phyloP scores from a whole-genome alignment of 2,329 filamentous ascomycete genomes.

The Rutstroemia sydowiana region DNA sequence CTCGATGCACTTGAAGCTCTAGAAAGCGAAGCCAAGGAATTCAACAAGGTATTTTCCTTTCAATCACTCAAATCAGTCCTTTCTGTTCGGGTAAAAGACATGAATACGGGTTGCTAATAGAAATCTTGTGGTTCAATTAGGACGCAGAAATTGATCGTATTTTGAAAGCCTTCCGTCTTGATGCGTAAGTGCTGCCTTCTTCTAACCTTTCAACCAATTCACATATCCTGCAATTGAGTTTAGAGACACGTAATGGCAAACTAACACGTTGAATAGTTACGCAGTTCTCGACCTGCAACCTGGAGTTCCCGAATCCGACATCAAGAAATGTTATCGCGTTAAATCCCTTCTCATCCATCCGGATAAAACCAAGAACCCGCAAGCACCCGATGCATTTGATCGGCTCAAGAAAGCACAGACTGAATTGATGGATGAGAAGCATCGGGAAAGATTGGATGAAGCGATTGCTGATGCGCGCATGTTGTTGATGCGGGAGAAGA shows the following conservation, averaged over 20 bases:
- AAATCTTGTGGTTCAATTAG: conserved; percentile 42
- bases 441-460: conserved; percentile 80
- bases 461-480: conserved; percentile 93
- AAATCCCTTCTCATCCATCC: conserved; percentile 99
- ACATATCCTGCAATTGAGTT: too few relatives aligned
- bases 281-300: conserved; percentile 93
- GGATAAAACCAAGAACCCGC: conserved; percentile 89
- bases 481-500: conserved; percentile 88
- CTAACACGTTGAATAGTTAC: conserved; percentile 50
- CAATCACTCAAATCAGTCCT: too few relatives aligned
- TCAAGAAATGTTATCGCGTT: conserved; percentile 88
- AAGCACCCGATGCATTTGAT: conserved; percentile 92
- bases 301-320: conserved; percentile 90
- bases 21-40: conserved; percentile 80
- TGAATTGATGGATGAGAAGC: conserved; percentile 88
- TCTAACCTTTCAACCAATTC: neutral
- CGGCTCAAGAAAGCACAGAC: conserved; percentile 91
- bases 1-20: conserved; percentile 73
- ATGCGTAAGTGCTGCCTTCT: conserved; percentile 45
- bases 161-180: conserved; percentile 76
- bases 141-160: conserved; percentile 96
- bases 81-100: too few relatives aligned
- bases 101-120: too few relatives aligned
- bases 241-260: conserved; percentile 6
- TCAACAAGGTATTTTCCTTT: conserved; percentile 61